Evolutionary conservation across 2,329 filamentous ascomycete genomes (phyloP).

Genomic region (Magnaporthales sp.): DNA sequence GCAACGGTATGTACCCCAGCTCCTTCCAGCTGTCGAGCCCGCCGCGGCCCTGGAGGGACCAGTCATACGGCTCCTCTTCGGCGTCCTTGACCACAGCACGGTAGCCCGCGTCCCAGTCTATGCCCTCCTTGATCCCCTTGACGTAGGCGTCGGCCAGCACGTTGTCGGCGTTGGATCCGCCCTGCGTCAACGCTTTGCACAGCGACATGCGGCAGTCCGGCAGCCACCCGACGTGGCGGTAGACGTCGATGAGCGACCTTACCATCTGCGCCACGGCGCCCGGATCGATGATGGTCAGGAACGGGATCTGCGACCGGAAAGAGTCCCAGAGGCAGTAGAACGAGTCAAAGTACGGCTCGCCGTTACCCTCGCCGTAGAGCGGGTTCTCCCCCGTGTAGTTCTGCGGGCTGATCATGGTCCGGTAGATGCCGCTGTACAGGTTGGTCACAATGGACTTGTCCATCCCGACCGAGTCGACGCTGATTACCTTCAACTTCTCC

Average conservation of each 20-base stretch:
- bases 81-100: slow-evolving; percentile 65
- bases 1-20: slow-evolving; percentile 61
- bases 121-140: slow-evolving; percentile 52
- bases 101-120: slow-evolving; percentile 61
- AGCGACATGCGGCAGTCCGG: slow-evolving; percentile 73
- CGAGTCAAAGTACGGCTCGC: slow-evolving; percentile 65
- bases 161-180: slow-evolving; percentile 66
- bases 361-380: slow-evolving; percentile 50
- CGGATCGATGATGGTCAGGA: slow-evolving; percentile 62
- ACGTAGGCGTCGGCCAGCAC: slow-evolving; percentile 59
- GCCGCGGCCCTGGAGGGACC: slow-evolving; percentile 62
- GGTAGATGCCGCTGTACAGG: slow-evolving; percentile 66
- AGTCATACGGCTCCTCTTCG: slow-evolving; percentile 60
- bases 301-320: slow-evolving; percentile 59
- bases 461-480: slow-evolving; percentile 31
- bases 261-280: slow-evolving; percentile 56
- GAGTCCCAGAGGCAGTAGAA: slow-evolving; percentile 73
- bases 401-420: slow-evolving; percentile 64
- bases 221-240: slow-evolving; percentile 59
- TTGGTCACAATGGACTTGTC: slow-evolving; percentile 46
- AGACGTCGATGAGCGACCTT: slow-evolving; percentile 63
- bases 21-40: slow-evolving; percentile 64
- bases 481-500: slow-evolving; percentile 50
- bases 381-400: slow-evolving; percentile 70
- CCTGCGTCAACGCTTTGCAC: slow-evolving; percentile 65